These are phyloP conservation scores for Cutaneotrichosporon dermatis DNA, from an alignment of 1,284 basidiomycete species.

Conservation along the genomic window DNA sequence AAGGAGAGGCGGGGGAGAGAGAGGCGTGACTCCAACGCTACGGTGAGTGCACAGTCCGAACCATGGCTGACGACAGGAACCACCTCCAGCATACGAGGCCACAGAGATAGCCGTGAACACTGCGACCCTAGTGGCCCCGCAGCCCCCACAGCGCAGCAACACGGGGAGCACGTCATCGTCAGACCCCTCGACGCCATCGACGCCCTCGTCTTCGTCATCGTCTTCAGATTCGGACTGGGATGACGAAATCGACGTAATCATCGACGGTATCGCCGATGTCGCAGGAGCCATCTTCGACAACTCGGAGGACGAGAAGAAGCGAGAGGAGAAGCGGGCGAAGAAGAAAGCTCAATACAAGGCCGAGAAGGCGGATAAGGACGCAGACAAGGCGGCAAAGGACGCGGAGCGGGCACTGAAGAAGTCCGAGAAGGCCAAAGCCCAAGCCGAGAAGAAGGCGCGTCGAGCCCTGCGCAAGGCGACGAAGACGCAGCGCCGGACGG, in stretches of 20 bases:
- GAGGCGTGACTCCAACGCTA: not conserved
- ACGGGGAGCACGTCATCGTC: no score
- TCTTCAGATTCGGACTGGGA: not conserved
- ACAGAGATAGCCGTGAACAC: not conserved
- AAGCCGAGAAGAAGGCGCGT: slow-evolving; percentile 14
- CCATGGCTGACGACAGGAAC: not conserved
- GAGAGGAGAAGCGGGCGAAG: not conserved
- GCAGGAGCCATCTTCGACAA: no score
- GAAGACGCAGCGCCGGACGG: slow-evolving; percentile 4
- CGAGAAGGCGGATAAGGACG: not conserved
- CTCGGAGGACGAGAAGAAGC: not conserved
- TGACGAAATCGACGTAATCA: no score
- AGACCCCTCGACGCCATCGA: no score
- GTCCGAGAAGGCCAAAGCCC: not conserved
- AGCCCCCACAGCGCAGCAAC: no score
- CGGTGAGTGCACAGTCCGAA: not conserved
- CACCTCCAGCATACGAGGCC: not conserved
- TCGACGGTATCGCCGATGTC: no score
- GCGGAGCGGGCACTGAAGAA: not conserved
- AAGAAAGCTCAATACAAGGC: no score
- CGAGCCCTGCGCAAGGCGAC: slow-evolving; percentile 2
- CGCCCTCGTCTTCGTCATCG: no score
- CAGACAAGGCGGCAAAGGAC: not conserved
- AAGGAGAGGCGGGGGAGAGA: not conserved
- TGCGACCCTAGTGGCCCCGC: no score